Conservation (phyloP, 164 flowering plant genomes). For the Piper betle region DNA sequence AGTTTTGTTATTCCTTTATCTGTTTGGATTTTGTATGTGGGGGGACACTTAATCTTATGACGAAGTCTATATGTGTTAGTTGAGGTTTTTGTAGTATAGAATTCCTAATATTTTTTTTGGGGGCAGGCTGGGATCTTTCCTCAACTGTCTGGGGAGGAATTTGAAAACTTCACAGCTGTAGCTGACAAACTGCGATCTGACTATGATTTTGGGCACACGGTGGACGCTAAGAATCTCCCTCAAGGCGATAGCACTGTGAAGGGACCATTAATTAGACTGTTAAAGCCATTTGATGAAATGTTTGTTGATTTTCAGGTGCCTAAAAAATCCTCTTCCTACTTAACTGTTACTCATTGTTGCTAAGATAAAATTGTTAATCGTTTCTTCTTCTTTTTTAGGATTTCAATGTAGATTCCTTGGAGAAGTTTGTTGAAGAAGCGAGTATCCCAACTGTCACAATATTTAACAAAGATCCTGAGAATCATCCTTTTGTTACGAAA, state of each 20-base stretch:
- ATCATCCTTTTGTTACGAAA: constrained; percentile 60
- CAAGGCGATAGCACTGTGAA: constrained; percentile 61
- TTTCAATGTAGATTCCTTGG: constrained; percentile 48
- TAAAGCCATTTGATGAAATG: constrained; percentile 94
- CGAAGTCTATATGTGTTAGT: no score
- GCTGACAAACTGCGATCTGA: constrained; percentile 81
- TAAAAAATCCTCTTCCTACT: neutral
- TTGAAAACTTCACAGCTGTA: constrained; percentile 38
- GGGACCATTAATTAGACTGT: constrained; percentile 56
- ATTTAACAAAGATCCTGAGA: constrained; percentile 54
- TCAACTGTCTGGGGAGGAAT: constrained; percentile 75
- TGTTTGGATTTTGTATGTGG: neutral
- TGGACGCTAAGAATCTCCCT: constrained; percentile 71
- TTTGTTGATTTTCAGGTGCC: constrained; percentile 71
- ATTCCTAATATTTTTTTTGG: no score
- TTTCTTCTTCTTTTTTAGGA: constrained; percentile 30
- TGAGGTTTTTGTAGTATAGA: no score
- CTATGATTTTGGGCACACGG: constrained; percentile 74
- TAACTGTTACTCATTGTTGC: neutral
- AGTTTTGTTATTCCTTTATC: neutral
- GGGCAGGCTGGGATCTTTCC: constrained; percentile 79
- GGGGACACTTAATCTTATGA: no score
- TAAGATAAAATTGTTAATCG: neutral
- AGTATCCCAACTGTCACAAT: constrained; percentile 51
- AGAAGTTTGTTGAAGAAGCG: constrained; percentile 64